A percentile compares a stretch with the other conserved stretches of the same genome.
Conservation (phyloP, 2,329 filamentous ascomycete species). For the Lasiodiplodia sp. region DNA sequence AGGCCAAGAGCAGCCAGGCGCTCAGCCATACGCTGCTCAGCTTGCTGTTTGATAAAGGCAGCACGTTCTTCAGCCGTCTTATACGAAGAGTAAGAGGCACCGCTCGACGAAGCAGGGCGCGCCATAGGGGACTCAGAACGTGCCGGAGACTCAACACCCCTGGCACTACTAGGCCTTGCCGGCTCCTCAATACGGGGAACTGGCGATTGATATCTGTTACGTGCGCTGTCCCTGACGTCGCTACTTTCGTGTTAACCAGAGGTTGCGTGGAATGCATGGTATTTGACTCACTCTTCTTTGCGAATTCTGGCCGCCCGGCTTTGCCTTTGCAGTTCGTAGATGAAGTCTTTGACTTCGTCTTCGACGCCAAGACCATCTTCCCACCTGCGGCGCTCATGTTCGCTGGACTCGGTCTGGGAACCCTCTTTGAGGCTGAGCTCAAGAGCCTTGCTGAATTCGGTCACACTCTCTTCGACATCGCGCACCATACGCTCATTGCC, state of each 20-base stretch:
- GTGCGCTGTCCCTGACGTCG: slow-evolving; percentile 36
- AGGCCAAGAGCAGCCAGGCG: slow-evolving; percentile 92
- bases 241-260: not conserved
- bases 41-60: slow-evolving; percentile 96
- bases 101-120: slow-evolving; percentile 62
- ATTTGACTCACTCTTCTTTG: slow-evolving; percentile 59
- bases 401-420: slow-evolving; percentile 74
- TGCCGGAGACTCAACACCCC: slow-evolving; percentile 59
- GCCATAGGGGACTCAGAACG: slow-evolving; percentile 58
- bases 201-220: slow-evolving; percentile 45
- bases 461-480: slow-evolving; percentile 95
- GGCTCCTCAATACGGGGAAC: slow-evolving; percentile 49
- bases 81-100: slow-evolving; percentile 79
- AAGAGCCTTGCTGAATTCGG: slow-evolving; percentile 82
- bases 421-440: slow-evolving; percentile 89
- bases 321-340: slow-evolving; percentile 90
- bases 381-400: slow-evolving; percentile 93
- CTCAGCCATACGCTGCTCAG: slow-evolving; percentile 96
- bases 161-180: slow-evolving; percentile 37
- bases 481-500: slow-evolving; percentile 96
- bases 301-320: slow-evolving; percentile 78
- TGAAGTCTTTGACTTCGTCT: slow-evolving; percentile 96
- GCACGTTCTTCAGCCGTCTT: slow-evolving; percentile 93
- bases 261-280: not conserved
- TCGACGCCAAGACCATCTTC: slow-evolving; percentile 96